Conservation (phyloP, 495 filamentous ascomycete genomes). For the Hypoxylon subgilvum region DNA sequence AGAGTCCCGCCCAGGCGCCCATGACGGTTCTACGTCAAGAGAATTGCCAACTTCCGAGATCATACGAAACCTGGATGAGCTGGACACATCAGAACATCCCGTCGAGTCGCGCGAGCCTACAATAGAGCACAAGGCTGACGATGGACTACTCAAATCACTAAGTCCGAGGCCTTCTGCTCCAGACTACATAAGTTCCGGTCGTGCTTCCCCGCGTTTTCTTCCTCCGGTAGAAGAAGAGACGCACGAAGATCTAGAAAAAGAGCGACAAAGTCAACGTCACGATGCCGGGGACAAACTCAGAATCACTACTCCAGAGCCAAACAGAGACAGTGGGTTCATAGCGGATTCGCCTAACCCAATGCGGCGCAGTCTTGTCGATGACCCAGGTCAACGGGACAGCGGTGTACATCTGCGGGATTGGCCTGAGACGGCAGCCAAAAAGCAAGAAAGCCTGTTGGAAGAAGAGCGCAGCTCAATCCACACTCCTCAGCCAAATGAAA, state of each 20-base stretch:
- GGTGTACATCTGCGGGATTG: slow-evolving; percentile 57
- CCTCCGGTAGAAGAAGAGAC: slow-evolving; percentile 53
- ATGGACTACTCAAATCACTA: slow-evolving; percentile 7
- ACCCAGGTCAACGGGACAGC: slow-evolving; percentile 56
- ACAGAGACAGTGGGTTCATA: slow-evolving; percentile 58
- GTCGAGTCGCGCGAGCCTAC: slow-evolving; percentile 15
- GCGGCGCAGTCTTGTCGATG: slow-evolving; percentile 35
- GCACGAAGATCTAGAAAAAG: slow-evolving; percentile 46
- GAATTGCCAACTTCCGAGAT: slow-evolving; percentile 24
- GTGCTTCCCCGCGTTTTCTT: slow-evolving; percentile 46
- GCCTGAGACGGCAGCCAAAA: slow-evolving; percentile 28
- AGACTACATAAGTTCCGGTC: slow-evolving; percentile 40
- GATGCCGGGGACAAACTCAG: slow-evolving; percentile 4
- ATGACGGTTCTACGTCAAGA: slow-evolving; percentile 5
- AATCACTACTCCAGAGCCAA: slow-evolving; percentile 39
- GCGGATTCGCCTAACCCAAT: slow-evolving; percentile 51
- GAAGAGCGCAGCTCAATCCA: slow-evolving; percentile 17
- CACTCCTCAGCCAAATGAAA: slow-evolving; percentile 32
- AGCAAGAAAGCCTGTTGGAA: slow-evolving; percentile 7
- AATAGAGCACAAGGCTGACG: slow-evolving; percentile 10
- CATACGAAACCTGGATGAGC: slow-evolving; percentile 29
- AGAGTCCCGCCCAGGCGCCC: slow-evolving; percentile 5
- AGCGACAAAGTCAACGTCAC: slow-evolving; percentile 4
- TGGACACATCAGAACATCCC: slow-evolving; percentile 34
- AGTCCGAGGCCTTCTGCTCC: slow-evolving; percentile 28